Base-by-base conservation (phyloP, 371 early-diverging fungal genomes). In the Coemansia linderi region DNA sequence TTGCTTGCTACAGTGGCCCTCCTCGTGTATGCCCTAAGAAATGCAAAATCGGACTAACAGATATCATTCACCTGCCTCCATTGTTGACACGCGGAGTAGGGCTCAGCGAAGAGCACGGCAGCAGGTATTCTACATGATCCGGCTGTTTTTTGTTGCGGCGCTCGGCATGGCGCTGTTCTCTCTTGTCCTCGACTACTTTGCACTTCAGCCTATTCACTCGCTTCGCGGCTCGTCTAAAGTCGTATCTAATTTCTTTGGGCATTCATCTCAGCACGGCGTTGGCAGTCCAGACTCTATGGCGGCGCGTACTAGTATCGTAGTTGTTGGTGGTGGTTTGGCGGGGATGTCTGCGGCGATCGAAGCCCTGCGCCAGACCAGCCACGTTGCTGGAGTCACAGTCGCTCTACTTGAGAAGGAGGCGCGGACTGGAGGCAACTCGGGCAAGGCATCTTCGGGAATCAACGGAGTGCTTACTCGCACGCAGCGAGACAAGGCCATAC, bases 381-480 rank as follows among this genome's bases (percentile, higher is more conserved):
- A 54, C 19, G 22, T n/a, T 5, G 71, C 85, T 22, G 87, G 87
- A 19, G 87, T 84, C 33, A 82, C 82, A 22, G 91, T 93, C 31
- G 74, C 87, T 17, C 71, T 93, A 27, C 74, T 93, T 10, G 93
- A 93, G 59, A 93, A 93, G 72, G 91, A 92, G 72, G 65, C 85
- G 19, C 87, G 87, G 68, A 81, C 91, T 13, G 93, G 93, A 60
- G 97, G 96, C 54, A 93, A 93, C 84, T 90, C 90, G 17, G 91
- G 95, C 72, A 97, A 97, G 86, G 97, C 97, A n/a, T 95, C 97
- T 6, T 95, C 96, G 3, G 97, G 97, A 68, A 97, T 97, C 83
- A 97, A 96, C 85, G 95, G 95, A 54, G 96, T 93, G 38, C 84
- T 90, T 57, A 96, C 98, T 38, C 87, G 85, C 66, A 93, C 95